Conservation (phyloP, 495 filamentous ascomycete genomes). For the Podospora conica region DNA sequence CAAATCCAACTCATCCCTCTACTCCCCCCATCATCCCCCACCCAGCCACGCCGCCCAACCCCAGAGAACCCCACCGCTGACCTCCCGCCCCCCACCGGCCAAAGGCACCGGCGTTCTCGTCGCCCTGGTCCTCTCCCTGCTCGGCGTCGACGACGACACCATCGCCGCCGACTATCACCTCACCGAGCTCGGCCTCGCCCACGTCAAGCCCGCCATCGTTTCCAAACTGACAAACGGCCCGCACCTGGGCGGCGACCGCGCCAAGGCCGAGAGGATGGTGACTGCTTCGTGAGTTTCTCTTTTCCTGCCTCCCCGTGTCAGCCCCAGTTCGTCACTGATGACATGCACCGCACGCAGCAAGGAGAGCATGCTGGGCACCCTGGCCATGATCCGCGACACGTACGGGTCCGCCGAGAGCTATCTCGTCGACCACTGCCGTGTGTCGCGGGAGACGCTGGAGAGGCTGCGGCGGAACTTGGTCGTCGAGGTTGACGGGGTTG, state of each 20-base stretch:
- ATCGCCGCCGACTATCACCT: conserved; percentile 59
- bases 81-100: conserved; percentile 26
- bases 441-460: conserved; percentile 46
- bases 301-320: too few relatives aligned
- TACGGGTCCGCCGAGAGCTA: conserved; percentile 55
- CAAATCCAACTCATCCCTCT: neutral
- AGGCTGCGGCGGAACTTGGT: conserved; percentile 45
- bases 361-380: conserved; percentile 48
- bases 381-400: conserved; percentile 44
- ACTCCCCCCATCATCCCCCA: neutral
- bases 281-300: neutral
- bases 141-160: conserved; percentile 48
- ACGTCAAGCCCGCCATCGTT: conserved; percentile 39
- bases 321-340: conserved; percentile 2
- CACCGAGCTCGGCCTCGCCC: conserved; percentile 48
- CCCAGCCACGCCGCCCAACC: neutral
- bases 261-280: conserved; percentile 46
- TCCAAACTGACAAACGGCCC: conserved; percentile 37
- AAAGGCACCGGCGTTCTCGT: conserved; percentile 55
- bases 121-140: conserved; percentile 53
- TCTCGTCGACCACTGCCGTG: conserved; percentile 44
- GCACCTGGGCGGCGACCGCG: conserved; percentile 37
- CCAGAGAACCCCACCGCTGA: neutral
- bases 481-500: conserved; percentile 23
- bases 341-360: conserved; percentile 28